Evolutionary conservation across 768 basidiomycete genomes (phyloP), one percentile per base, ranked within the genome.

Genomic region (Naganishia kalamii): DNA sequence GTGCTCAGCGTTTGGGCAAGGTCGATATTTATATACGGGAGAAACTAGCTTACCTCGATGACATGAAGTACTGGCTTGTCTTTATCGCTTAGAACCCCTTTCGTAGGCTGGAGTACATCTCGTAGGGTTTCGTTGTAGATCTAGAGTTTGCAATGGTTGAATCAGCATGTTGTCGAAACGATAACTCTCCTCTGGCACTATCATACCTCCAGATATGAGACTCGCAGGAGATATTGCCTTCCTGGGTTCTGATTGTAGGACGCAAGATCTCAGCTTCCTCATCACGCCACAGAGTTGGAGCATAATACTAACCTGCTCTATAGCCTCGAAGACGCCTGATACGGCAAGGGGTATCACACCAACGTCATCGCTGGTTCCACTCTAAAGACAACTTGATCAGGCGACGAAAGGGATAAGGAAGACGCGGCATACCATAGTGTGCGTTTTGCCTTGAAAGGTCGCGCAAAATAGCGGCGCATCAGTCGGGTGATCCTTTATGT

Each of bases 291-390:
- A 29, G 3, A 1, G 10, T n/a, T 13, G 23, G 17, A 21, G 5
- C 19, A 30, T 27, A 25, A 15, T 4, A 60, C 75, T 57, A 47
- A 76, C 73, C n/a, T 71, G 70, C 21, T 72, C 75, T 67, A 77
- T 77, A 5, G 74, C 73, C 44, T 77, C 74, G 41, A 77, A 77
- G 0, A 77, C 75, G 10, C 76, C 74, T 27, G 73, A 73, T 4
- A 77, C 71, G 5, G 76, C 75, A 41, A 75, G 74, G 11, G 76
- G 76, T 25, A 77, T 77, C 35, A 77, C 70, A 50, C 76, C 76
- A 27, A 76, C 65, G 47, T 77, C 76, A 0, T 70, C 60, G 3
- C 65, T 54, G 2, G 68, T 70, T 11, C 76, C 76, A 21, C 70
- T 75, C 54, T 57, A 15, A 10, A 10, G 3, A n/a, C 12, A 27